Evolutionary conservation across 2,329 filamentous ascomycete species (phyloP), one percentile per base, ranked within the genome.

Genomic region (Cladosporium austrohemisphaericum): DNA sequence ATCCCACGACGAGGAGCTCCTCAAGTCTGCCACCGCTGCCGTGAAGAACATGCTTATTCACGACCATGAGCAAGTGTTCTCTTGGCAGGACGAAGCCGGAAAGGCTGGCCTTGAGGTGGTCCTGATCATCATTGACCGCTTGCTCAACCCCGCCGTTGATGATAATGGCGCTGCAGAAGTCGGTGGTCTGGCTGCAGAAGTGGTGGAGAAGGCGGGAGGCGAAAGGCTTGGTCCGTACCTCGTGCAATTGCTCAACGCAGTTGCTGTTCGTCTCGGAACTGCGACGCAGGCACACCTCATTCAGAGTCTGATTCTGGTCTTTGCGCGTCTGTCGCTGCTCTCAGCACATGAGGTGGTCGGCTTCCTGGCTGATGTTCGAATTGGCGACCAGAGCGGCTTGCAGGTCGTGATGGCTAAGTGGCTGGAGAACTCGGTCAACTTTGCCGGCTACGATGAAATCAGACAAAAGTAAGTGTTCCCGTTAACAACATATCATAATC

Each of bases 361-460:
- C 49, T 98, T 98, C 72, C 76, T 98, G 25, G 85, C 85, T 53
- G 84, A 89, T 62, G 85, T 95, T 54, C 80, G 89, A 58, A 86
- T 97, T 56, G 81, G 82, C 40, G 84, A 84, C 14, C 77, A 86
- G 63, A 94, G 79, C 61, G 93, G 91, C n/a, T 73, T 98, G 6
- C 82, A 91, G 55, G 84, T 96, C 19, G 93, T 98, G 3, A 73
- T 97, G 57, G 79, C 84, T 69, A 96, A 97, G 71, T 98, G 93
- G 93, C 76, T 98, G 1, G 93, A 97, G 72, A 95, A 97, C 69
- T 95, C 90, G 3, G 81, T 95, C 68, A 95, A 86, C 68, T 98
- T 98, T 70, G 90, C 90, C n/a, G 93, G 93, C 10, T 98, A 96
- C 60, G 91, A 97, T 61, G 92, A 96, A 68, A 97, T 97, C 60